Evolutionary conservation across 805 yeast genomes (phyloP).

Genomic region (Kuraishia piskuri): DNA sequence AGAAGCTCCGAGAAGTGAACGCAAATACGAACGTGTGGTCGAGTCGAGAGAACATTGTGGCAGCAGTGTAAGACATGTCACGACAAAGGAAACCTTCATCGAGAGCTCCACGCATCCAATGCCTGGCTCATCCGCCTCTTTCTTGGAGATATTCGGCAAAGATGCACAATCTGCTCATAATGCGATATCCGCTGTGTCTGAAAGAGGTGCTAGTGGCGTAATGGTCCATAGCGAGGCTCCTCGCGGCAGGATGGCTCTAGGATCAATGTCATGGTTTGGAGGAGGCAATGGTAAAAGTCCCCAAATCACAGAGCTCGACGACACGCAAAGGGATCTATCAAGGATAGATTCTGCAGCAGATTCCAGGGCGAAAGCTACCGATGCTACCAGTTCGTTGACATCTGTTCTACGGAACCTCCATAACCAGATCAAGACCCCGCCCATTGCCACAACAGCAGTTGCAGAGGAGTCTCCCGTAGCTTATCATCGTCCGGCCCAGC

Average conservation of each 20-base stretch:
- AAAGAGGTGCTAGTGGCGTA: not conserved
- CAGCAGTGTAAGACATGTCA: not conserved
- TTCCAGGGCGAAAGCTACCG: not conserved
- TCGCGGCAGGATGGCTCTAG: not conserved
- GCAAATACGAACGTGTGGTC: not conserved
- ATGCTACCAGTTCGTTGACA: not conserved
- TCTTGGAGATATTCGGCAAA: not conserved
- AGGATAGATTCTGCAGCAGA: not conserved
- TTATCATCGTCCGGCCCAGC: not conserved
- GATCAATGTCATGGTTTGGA: not conserved
- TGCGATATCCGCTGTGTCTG: not conserved
- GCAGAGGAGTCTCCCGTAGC: not conserved
- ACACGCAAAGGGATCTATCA: not conserved
- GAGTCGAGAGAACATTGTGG: not conserved
- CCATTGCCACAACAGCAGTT: not conserved
- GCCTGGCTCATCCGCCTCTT: not conserved
- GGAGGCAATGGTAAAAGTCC: not conserved
- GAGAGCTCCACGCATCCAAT: not conserved
- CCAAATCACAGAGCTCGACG: not conserved
- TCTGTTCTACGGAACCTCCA: not conserved
- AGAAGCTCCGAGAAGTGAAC: not conserved
- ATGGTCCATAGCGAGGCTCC: not conserved
- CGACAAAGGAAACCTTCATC: not conserved
- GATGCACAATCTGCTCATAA: not conserved
- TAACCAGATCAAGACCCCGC: not conserved